Evolutionary conservation across 495 filamentous ascomycete species (phyloP).

Genomic region (Lophium mytilinum): DNA sequence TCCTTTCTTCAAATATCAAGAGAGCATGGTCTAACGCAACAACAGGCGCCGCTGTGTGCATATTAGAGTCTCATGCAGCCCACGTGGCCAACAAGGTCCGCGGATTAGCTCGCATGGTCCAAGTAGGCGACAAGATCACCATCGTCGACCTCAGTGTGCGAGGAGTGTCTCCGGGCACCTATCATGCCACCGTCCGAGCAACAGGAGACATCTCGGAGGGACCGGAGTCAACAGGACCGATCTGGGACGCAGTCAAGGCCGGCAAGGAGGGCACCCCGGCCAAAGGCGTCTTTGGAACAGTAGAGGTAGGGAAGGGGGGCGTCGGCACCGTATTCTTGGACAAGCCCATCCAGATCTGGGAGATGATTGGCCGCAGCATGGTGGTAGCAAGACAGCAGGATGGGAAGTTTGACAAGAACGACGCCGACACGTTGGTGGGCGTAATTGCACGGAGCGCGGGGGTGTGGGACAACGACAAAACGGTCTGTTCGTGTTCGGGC

Average conservation of each 20-base stretch:
- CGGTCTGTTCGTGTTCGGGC: slow-evolving; percentile 86
- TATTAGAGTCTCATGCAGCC: slow-evolving; percentile 79
- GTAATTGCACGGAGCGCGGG: slow-evolving; percentile 92
- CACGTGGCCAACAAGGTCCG: slow-evolving; percentile 32
- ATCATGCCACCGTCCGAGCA: slow-evolving; percentile 73
- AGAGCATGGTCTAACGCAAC: not conserved
- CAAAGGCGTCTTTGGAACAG: slow-evolving; percentile 62
- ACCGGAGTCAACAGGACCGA: slow-evolving; percentile 66
- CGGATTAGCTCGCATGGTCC: slow-evolving; percentile 38
- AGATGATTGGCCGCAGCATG: slow-evolving; percentile 86
- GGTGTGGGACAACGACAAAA: slow-evolving; percentile 98
- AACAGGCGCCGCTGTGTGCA: slow-evolving; percentile 84
- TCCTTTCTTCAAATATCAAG: too few relatives aligned
- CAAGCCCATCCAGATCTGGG: slow-evolving; percentile 79
- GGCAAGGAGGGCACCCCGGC: slow-evolving; percentile 42
- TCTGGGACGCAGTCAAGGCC: slow-evolving; percentile 60
- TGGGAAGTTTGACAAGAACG: slow-evolving; percentile 51
- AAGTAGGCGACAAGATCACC: slow-evolving; percentile 49
- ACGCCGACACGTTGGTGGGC: slow-evolving; percentile 76
- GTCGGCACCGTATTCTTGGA: slow-evolving; percentile 71
- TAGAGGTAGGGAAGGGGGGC: slow-evolving; percentile 62
- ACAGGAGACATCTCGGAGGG: slow-evolving; percentile 86
- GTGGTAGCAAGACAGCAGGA: slow-evolving; percentile 61
- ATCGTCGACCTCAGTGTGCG: slow-evolving; percentile 82
- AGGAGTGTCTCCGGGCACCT: slow-evolving; percentile 72